Base-by-base conservation (phyloP, 208 protist species). In the Porcisia deanei region DNA sequence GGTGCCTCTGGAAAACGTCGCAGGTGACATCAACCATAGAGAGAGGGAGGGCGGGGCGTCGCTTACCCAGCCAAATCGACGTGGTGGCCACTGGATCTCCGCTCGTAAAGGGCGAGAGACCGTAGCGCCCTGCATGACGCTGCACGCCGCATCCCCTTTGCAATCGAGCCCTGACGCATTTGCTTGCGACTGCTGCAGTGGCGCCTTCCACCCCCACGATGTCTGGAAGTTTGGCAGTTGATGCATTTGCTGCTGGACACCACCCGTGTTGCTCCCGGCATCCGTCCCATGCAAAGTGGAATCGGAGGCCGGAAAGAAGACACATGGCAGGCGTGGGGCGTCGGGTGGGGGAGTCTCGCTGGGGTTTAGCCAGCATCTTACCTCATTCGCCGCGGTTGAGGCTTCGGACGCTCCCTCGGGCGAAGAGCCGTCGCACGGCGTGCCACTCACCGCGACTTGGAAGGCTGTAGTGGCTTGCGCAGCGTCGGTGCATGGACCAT, bases 31-130 rank as follows among this genome's bases (percentile, higher is more conserved):
- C 66, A 82, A n/a, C 71, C 72, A 82, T 57, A 82, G 43, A 18
- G 58, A 43, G 1, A 73, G 52, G 6, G 67, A 74, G 16, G 78
- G 78, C 18, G 43, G 47, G 3, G 75, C 59, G 16, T 58, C 60
- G 18, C 74, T 54, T 22, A 73, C 16, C 65, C 72, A 82, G 30
- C 54, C 57, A 18, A 77, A 82, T 73, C 73, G 71, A 45, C 78
- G 78, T 37, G 71, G 73, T 2, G 78, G 18, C 72, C 72, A 82
- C n/a, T 60, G 71, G 39, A 82, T 20, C 72, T 82, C 78, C 49
- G 77, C 54, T 18, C 66, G 37, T 3, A 49, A 22, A 25, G 37
- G 8, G 18, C 52, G 22, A 18, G 47, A 37, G 5, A 16, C 47
- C 6, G 12, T n/a, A 57, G 1, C 66, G 16, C 25, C 66, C 10